phyloP scores from a whole-genome alignment of 441 rosid genomes.

The Brassica hybrid region DNA sequence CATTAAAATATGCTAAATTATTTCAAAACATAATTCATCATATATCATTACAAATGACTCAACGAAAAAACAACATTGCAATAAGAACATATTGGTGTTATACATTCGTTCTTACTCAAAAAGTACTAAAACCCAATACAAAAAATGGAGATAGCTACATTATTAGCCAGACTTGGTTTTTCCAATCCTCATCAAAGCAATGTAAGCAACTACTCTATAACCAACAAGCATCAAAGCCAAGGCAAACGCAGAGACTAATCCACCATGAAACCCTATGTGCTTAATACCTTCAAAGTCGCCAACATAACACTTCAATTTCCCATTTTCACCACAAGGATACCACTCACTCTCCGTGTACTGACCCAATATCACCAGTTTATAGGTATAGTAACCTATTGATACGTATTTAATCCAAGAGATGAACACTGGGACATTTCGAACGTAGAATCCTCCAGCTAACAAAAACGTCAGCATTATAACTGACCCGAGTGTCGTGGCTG shows the following conservation, averaged over 20 bases:
- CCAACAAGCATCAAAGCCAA: conserved; percentile 76
- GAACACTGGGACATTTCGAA: conserved; percentile 74
- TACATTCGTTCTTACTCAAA: conserved; percentile 16
- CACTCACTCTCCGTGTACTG: conserved; percentile 68
- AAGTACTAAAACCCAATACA: conserved; percentile 5
- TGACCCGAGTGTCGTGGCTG: conserved; percentile 82
- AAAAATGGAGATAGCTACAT: neutral
- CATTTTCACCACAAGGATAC: conserved; percentile 58
- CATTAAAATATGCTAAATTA: neutral
- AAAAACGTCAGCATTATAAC: conserved; percentile 82
- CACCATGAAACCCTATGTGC: conserved; percentile 51
- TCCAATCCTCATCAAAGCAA: conserved; percentile 64
- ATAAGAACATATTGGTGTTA: conserved; percentile 25
- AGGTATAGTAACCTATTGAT: conserved; percentile 81
- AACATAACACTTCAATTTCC: conserved; percentile 57
- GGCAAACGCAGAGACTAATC: conserved; percentile 58
- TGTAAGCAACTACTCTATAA: conserved; percentile 79
- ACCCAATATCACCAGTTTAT: conserved; percentile 74
- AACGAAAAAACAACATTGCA: neutral
- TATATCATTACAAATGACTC: neutral
- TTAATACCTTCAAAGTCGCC: conserved; percentile 71
- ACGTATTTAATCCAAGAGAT: conserved; percentile 80
- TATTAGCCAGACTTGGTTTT: conserved; percentile 38
- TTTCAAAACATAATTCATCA: neutral
- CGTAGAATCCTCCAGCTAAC: conserved; percentile 86